A percentile compares a stretch with the other conserved stretches of the same genome.
phyloP scores from a whole-genome alignment of 164 flowering plant genomes.

The Magnolia sinica region DNA sequence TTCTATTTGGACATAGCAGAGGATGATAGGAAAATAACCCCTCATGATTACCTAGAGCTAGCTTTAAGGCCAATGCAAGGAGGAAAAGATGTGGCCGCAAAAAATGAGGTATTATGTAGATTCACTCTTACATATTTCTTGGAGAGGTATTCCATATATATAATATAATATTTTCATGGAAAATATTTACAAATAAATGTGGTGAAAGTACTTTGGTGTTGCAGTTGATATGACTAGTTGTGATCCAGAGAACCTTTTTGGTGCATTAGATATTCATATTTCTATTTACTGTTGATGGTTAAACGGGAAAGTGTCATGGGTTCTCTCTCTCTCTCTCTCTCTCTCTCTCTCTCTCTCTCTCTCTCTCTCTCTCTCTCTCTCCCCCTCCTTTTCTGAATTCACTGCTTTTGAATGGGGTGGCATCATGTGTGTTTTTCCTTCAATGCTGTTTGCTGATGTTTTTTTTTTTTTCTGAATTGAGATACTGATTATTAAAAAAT shows the following conservation, averaged over 20 bases:
- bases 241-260: no score
- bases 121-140: background rate
- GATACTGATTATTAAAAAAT: constrained; percentile 18
- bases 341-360: no score
- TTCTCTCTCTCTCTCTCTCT: no score
- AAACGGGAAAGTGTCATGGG: no score
- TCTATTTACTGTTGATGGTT: no score
- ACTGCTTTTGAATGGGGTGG: background rate
- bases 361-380: no score
- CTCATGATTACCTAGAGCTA: constrained; percentile 95
- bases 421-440: background rate
- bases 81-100: constrained; percentile 66
- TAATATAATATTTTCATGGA: no score
- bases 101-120: constrained; percentile 76
- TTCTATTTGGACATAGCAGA: constrained; percentile 88
- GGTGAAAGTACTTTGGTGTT: background rate
- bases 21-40: constrained; percentile 81
- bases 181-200: background rate
- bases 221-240: no score
- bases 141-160: background rate
- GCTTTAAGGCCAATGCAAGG: constrained; percentile 90
- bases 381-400: background rate
- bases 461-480: constrained; percentile 1
- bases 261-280: no score
- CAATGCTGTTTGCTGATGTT: background rate